A percentile compares a stretch with the other conserved stretches of the same genome.
phyloP scores from a whole-genome alignment of 768 basidiomycete genomes.

The Cystobasidium onofrii region DNA sequence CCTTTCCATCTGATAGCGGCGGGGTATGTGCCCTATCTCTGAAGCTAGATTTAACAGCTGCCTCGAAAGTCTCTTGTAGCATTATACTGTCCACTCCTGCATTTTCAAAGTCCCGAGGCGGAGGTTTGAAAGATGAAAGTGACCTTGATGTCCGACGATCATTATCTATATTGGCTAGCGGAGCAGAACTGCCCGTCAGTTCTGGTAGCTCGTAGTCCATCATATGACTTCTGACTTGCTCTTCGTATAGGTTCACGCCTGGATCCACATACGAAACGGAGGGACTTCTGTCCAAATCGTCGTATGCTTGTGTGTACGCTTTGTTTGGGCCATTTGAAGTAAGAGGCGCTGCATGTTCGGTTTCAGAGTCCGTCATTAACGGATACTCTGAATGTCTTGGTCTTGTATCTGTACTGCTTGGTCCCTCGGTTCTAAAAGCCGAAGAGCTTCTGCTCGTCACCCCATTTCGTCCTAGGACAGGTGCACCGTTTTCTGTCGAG shows the following conservation, averaged over 20 bases:
- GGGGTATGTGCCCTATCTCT: background rate
- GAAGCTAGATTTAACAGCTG: background rate
- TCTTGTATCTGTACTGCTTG: too few relatives aligned
- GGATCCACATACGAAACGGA: slow-evolving; percentile 10
- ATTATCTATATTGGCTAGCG: background rate
- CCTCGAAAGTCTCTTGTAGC: background rate
- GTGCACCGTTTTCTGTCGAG: background rate
- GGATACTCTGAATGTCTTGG: background rate
- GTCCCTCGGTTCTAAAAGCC: too few relatives aligned
- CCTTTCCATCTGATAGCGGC: background rate
- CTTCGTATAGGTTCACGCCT: background rate
- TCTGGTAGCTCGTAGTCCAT: background rate
- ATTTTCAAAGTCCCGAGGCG: background rate
- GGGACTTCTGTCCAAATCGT: background rate
- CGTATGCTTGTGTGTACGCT: background rate
- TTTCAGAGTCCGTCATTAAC: background rate
- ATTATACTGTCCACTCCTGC: background rate
- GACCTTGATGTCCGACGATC: background rate
- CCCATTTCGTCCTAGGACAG: too few relatives aligned
- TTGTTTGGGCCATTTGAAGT: background rate
- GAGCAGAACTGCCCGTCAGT: background rate
- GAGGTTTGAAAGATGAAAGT: background rate
- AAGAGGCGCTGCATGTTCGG: background rate
- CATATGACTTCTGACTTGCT: slow-evolving; percentile 1
- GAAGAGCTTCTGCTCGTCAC: too few relatives aligned